Evolutionary conservation across 331 rosid species (phyloP).

Genomic region (Telfairia occidentalis): DNA sequence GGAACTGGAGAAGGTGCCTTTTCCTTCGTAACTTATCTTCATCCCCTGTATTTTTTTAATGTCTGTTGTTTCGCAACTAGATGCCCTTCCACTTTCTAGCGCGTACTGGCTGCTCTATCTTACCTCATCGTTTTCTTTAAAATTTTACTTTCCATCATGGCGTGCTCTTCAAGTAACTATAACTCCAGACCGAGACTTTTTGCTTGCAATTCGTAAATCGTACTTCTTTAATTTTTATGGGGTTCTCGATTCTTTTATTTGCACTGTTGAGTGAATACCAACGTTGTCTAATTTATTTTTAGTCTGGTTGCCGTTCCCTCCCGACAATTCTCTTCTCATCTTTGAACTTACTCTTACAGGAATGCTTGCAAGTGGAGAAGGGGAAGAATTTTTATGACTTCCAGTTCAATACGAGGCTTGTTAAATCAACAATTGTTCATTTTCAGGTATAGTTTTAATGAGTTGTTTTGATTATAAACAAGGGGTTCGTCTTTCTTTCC

Average conservation of each 20-base stretch:
- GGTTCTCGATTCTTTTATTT: not conserved
- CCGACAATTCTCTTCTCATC: not conserved
- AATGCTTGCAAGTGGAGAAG: constrained; percentile 53
- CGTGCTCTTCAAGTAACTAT: not conserved
- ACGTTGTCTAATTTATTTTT: not conserved
- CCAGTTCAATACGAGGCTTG: constrained; percentile 82
- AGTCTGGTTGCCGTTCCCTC: not conserved
- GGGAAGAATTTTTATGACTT: constrained; percentile 70
- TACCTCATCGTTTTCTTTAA: not conserved
- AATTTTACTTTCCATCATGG: not conserved
- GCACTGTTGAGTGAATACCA: not conserved
- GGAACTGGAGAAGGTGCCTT: constrained; percentile 45
- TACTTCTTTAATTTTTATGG: not conserved
- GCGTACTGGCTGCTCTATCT: not conserved
- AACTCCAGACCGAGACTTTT: not conserved
- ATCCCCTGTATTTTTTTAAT: not conserved
- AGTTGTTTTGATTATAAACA: not conserved
- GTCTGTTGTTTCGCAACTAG: not conserved
- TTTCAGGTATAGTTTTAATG: constrained; percentile 64
- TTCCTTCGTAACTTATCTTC: not conserved
- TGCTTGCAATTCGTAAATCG: not conserved
- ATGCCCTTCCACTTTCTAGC: not conserved
- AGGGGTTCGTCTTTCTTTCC: not conserved
- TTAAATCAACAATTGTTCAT: constrained; percentile 75
- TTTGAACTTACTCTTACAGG: constrained; percentile 27